Percentiles rank a stretch among this genome's conserved stretches.
phyloP scores from a whole-genome alignment of 75 land plant genomes.

The Selaginella moellendorffii region DNA sequence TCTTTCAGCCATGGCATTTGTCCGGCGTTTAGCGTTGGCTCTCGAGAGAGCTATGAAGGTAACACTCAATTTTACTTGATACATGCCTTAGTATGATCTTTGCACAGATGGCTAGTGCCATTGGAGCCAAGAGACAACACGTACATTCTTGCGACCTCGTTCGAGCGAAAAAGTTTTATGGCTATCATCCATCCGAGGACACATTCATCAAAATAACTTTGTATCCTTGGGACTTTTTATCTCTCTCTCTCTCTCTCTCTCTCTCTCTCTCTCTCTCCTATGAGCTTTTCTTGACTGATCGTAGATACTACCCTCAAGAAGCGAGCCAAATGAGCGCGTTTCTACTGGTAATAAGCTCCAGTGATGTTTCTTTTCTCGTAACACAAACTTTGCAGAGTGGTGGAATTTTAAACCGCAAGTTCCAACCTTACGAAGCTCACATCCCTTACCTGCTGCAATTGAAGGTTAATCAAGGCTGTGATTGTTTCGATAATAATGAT shows the following conservation, averaged over 20 bases:
- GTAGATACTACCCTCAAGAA: constrained; percentile 85
- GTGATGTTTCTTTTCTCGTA: too few relatives aligned
- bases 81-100: not conserved
- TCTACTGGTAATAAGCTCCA: constrained; percentile 38
- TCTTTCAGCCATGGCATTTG: constrained; percentile 33
- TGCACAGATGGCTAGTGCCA: constrained; percentile 37
- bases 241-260: too few relatives aligned
- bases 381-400: constrained; percentile 34
- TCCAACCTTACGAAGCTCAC: constrained; percentile 89
- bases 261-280: too few relatives aligned
- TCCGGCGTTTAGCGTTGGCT: constrained; percentile 32
- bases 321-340: constrained; percentile 47
- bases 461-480: constrained; percentile 26
- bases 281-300: too few relatives aligned
- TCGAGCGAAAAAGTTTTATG: constrained; percentile 72
- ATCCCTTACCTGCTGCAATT: constrained; percentile 80
- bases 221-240: constrained; percentile 79
- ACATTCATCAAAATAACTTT: constrained; percentile 72
- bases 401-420: constrained; percentile 43
- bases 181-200: constrained; percentile 70
- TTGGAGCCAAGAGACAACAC: constrained; percentile 66
- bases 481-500: not conserved
- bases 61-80: not conserved
- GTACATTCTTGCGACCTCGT: constrained; percentile 82
- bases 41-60: constrained; percentile 90